Evolutionary conservation across 345 rosid species (phyloP), one percentile per base, ranked within the genome.

Genomic region (Populus nigra): DNA sequence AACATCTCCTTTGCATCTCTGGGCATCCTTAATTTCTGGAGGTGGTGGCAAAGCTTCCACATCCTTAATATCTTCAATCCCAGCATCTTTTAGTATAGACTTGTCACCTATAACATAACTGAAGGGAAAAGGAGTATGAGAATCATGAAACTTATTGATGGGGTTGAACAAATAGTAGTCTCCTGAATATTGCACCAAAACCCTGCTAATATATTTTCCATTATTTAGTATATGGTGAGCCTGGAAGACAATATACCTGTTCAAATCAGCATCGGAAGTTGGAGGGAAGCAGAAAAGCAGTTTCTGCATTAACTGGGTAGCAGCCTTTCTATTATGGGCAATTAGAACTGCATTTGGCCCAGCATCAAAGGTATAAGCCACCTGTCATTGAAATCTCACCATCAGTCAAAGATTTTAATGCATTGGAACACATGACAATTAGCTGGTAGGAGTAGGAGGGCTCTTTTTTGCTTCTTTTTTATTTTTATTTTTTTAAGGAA

Each of bases 341-440:
- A 94, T 87, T 71, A 94, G 78, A 79, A 94, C 98, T 3, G 98
- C 97, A 65, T 93, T 94, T 2, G 98, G 98, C 80, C 98, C 98
- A 73, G 98, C 98, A 83, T 94, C 98, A 68, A 93, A 94, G 50
- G 98, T 94, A 78, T 93, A 94, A 41, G 98, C 95, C 78, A 94
- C 92, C 98, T 94, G 90, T 72, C 65, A 86, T 71, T 61, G 63
- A 59, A 59, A 83, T 73, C 77, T 77, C 39, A 45, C 70, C 39
- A 72, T 81, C 39, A 72, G 80, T 29, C 69, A 79, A 18, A 29
- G 61, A 71, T 38, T 61, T 67, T 27, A 62, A 29, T 23, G 43
- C 23, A 49, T 69, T 39, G 78, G 17, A 49, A 50, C 29, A 23
- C 13, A 35, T 17, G 53, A 57, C 43, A n/a, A 31, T 45, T 63